Percentiles rank a stretch among this genome's conserved stretches.
phyloP scores from a whole-genome alignment of 257 asterid species.

The Orobanche coerulescens region DNA sequence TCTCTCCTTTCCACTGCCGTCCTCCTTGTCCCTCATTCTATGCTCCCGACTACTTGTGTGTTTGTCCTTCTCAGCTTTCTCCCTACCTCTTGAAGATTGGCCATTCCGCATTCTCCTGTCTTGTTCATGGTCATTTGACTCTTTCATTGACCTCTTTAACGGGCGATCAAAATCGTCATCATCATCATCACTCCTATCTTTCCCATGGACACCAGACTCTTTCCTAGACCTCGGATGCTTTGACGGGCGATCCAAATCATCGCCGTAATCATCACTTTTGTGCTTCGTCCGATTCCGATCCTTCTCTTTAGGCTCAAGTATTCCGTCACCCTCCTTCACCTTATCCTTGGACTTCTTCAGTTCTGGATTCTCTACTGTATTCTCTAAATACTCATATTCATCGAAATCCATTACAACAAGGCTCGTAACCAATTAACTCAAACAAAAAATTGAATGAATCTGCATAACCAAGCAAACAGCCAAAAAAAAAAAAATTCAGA shows the following conservation, averaged over 20 bases:
- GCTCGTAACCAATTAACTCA: slow-evolving; percentile 4
- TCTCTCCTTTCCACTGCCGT: slow-evolving; percentile 32
- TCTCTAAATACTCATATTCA: slow-evolving; percentile 49
- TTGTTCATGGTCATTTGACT: slow-evolving; percentile 32
- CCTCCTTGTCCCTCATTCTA: slow-evolving; percentile 33
- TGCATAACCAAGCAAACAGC: slow-evolving; percentile 15
- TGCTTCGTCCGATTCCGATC: slow-evolving; percentile 35
- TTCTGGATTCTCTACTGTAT: slow-evolving; percentile 43
- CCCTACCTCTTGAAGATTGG: slow-evolving; percentile 38
- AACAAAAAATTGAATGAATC: background rate
- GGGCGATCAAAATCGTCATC: slow-evolving; percentile 32
- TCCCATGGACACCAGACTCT: slow-evolving; percentile 32
- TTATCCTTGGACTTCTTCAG: slow-evolving; percentile 30
- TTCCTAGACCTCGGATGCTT: slow-evolving; percentile 39
- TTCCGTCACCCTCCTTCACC: slow-evolving; percentile 30
- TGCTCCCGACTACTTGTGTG: slow-evolving; percentile 29
- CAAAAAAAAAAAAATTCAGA: slow-evolving; percentile 11
- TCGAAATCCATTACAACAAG: slow-evolving; percentile 43
- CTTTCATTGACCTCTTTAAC: slow-evolving; percentile 39
- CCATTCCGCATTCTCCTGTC: slow-evolving; percentile 33
- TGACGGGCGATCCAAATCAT: slow-evolving; percentile 26
- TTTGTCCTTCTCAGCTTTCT: slow-evolving; percentile 35
- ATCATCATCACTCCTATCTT: slow-evolving; percentile 36
- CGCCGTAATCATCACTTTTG: slow-evolving; percentile 34
- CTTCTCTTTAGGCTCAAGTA: slow-evolving; percentile 29